phyloP scores from a whole-genome alignment of 208 protist genomes.

The Leptomonas pyrrhocoris region DNA sequence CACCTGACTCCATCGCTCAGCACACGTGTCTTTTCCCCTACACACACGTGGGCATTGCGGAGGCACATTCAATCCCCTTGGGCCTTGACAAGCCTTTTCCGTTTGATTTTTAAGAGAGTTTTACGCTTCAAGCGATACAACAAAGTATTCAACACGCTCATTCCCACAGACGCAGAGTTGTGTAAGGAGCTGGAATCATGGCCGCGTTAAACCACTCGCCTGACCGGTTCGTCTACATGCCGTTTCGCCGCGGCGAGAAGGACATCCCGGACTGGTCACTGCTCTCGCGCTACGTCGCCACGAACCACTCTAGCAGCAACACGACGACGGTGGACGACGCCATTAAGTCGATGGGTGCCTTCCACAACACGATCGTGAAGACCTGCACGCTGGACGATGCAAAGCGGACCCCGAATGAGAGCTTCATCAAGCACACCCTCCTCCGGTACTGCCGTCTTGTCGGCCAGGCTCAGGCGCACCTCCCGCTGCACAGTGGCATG shows the following conservation, averaged over 20 bases:
- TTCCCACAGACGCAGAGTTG: too few species aligned
- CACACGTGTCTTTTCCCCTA: conserved; percentile 16
- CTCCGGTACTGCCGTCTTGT: conserved; percentile 74
- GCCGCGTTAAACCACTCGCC: conserved; percentile 39
- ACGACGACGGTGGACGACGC: conserved; percentile 57
- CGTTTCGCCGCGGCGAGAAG: conserved; percentile 73
- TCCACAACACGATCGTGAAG: conserved; percentile 71
- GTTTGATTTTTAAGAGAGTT: not conserved
- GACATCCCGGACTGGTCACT: conserved; percentile 70
- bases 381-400: conserved; percentile 51
- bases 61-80: too few species aligned
- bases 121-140: too few species aligned
- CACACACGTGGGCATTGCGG: conserved; percentile 1
- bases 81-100: not conserved
- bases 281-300: conserved; percentile 65
- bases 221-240: conserved; percentile 72
- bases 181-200: conserved; percentile 9
- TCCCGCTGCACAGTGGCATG: conserved; percentile 61
- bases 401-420: conserved; percentile 56
- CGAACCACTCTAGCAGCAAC: conserved; percentile 71
- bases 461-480: conserved; percentile 75
- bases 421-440: conserved; percentile 70
- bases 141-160: too few species aligned
- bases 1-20: not conserved
- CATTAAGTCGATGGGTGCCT: conserved; percentile 67